Conservation (phyloP, 768 basidiomycete species). For the Rhodotorula paludigena region DNA sequence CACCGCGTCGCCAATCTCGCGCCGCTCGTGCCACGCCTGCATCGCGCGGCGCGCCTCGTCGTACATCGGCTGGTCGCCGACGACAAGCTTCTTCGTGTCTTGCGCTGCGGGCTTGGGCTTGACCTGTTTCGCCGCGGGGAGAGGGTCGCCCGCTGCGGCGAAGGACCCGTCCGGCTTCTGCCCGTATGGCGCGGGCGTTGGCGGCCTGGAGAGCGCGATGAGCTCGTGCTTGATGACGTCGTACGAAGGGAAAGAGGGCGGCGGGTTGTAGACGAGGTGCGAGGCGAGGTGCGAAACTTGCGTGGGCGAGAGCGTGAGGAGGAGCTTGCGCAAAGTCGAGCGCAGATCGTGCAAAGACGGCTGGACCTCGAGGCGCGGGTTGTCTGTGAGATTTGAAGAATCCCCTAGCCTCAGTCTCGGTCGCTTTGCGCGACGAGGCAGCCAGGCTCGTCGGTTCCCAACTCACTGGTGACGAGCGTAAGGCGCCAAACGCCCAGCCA, state of each 20-base stretch:
- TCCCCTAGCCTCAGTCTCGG: neutral
- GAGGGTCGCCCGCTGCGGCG: neutral
- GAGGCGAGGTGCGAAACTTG: constrained; percentile 20
- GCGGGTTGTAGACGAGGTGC: constrained; percentile 6
- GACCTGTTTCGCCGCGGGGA: neutral
- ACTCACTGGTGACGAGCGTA: constrained; percentile 1
- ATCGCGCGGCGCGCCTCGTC: neutral
- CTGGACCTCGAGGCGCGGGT: neutral
- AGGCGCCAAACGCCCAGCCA: neutral
- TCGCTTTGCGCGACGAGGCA: no score
- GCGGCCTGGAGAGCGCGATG: neutral
- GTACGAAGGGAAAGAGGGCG: neutral
- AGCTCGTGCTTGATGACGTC: constrained; percentile 4
- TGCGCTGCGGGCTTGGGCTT: neutral
- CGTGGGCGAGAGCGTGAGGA: constrained; percentile 16
- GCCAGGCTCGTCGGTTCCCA: no score
- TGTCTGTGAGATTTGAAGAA: neutral
- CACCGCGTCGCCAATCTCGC: constrained; percentile 10
- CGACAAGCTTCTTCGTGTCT: neutral
- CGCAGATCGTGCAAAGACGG: neutral
- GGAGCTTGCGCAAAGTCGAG: neutral
- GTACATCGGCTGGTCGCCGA: constrained; percentile 4
- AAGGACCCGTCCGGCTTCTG: neutral
- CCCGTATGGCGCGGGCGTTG: neutral
- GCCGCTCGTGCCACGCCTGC: constrained; percentile 3